Evolutionary conservation across 2,329 filamentous ascomycete species (phyloP), one percentile per base, ranked within the genome.

Genomic region (Rhexocercosporidium sp.): DNA sequence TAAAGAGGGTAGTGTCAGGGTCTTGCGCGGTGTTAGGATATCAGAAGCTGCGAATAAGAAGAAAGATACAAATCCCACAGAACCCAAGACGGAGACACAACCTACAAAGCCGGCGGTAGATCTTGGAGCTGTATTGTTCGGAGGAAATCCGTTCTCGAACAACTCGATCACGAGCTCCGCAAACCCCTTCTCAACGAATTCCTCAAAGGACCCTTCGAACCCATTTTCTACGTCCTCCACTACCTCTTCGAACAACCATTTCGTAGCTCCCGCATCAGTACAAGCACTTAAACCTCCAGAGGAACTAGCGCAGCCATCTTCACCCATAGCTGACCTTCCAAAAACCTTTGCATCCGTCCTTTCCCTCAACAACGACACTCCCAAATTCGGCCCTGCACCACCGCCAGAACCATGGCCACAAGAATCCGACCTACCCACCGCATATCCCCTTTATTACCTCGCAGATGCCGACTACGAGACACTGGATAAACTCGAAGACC

Each of bases 391-490:
- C 27, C 73, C 77, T 6, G 76, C 76, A 2, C 67, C 72, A 14
- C 82, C 87, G 0, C 81, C 85, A 0, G 87, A 93, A 72, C 90
- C 93, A 9, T 98, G 94, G 94, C 95, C 95, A 0, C 77, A 85
- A 14, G 80, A 83, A 46, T 83, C 87, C 1, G 80, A 84, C 0
- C 90, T 92, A 72, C 92, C 93, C 0, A 69, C 83, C 1, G 83
- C 93, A 0, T 98, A 94, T 79, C 91, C 93, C 0, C 81, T 86
- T 34, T 92, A 91, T 76, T 92, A 93, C 81, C 88, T 95, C 53
- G 84, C 90, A 60, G 96, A 98, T 73, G 95, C 95, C 61, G 95
- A 97, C 76, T 97, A 93, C 80, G 96, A 99, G 79, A 92, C 91
- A 3, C 86, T 98, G 29, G 92, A 93, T 69, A 78, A 79, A 20